Base-by-base conservation (phyloP, 192 early-diverging fungal species). In the Entomortierella chlamydospora region DNA sequence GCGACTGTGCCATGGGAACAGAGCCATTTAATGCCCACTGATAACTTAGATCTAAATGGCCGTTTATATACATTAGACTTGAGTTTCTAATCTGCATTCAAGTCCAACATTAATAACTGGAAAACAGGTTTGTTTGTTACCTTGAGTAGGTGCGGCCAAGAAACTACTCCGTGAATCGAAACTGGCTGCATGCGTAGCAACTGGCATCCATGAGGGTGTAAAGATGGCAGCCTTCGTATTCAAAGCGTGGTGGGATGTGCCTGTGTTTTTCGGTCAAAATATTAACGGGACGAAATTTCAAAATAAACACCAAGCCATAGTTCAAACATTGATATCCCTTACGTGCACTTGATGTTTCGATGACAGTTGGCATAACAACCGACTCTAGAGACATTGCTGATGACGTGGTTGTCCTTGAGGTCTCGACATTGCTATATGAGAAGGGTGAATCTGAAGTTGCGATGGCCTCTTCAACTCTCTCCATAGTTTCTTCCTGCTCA, bases 201-300 rank as follows among this genome's bases (percentile, higher is more conserved):
- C 15, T 3, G 59, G 47, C 22, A 65, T 25, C 76, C 76, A 79
- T 5, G 64, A 67, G 12, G 81, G 81, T 30, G 55, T 65, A 54
- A 82, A 82, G 18, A 64, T 64, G 10, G 73, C 42, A 5, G 81
- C 81, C 42, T 82, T 64, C 20, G 62, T 68, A 50, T 82, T 76
- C 23, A 82, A n/a, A n/a, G n/a, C n/a, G n/a, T n/a, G n/a, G n/a
- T n/a, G 54, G 57, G 72, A 18, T 37, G 31, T 13, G 39, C n/a
- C 22, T 67, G 47, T 68, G 33, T n/a, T n/a, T 31, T 34, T 17
- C 6, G 22, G 23, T 52, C 2, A 13, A 45, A 6, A 17, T 33
- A 33, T 22, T n/a, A n/a, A n/a, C n/a, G n/a, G n/a, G n/a, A n/a
- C n/a, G n/a, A n/a, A n/a, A n/a, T n/a, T n/a, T n/a, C n/a, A n/a